Base-by-base conservation (phyloP, 768 basidiomycete genomes). In the Kwoniella sp. region DNA sequence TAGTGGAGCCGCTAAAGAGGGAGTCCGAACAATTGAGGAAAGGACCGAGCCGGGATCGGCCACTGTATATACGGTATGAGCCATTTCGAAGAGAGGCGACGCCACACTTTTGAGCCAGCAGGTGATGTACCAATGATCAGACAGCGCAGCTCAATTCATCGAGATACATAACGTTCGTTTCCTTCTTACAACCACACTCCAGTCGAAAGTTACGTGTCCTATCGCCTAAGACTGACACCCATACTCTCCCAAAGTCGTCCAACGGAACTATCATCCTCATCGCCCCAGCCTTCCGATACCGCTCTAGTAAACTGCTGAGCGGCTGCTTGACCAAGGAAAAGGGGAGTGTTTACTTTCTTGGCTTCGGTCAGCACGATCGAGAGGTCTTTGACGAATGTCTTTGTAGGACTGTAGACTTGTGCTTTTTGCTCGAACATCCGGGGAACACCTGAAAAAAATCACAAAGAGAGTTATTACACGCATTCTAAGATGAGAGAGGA, bases 351-450 rank as follows among this genome's bases (percentile, higher is more conserved):
- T 15, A 58, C 49, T 27, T 55, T 60, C 60, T 70, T 68, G 15
- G 72, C 77, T 55, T 78, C 77, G 7, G 64, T 49, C 17, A 74
- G n/a, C 13, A 73, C 71, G 30, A 78, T 63, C 9, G 51, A 62
- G 17, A 74, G 62, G 50, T 77, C 74, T 55, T 73, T 73, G 48
- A 72, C 61, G n/a, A 74, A 56, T 1, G 67, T 73, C 15, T 60
- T 51, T 8, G 60, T 57, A 3, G 71, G 54, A 1, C 67, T 64
- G 56, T 55, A 36, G 2, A 69, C 65, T 2, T 58, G 47, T 7
- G 70, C 22, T 19, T 66, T 54, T 8, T 58, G 48, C 29, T 62
- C 37, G 36, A 69, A 54, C 73, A 74, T 77, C 15, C 73, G 59
- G 7, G 73, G 76, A 21, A 67, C 67, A 19, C 72, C 74, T 73